These are phyloP conservation scores for Plectosphaerella plurivora DNA, from an alignment of 2,329 filamentous ascomycete species.

Conservation along the genomic window DNA sequence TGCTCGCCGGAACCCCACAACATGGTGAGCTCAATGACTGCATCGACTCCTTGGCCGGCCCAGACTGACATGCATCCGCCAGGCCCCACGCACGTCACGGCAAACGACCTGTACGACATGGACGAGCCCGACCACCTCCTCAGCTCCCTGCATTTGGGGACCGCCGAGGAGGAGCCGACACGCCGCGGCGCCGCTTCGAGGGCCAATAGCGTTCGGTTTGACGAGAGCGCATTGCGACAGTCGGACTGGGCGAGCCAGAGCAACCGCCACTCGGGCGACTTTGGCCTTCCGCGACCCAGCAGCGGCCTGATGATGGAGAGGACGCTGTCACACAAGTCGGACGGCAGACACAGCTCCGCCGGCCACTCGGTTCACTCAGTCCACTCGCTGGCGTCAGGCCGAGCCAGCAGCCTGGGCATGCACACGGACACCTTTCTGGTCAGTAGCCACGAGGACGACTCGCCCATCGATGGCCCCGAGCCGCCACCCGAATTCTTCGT, in stretches of 20 bases:
- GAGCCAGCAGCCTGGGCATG: conserved; percentile 83
- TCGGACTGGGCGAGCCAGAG: conserved; percentile 75
- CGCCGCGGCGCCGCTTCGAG: conserved; percentile 83
- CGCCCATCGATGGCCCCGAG: conserved; percentile 65
- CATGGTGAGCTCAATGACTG: conserved; percentile 60
- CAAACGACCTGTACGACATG: conserved; percentile 81
- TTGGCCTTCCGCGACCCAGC: conserved; percentile 69
- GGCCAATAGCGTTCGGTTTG: conserved; percentile 95
- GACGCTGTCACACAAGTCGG: conserved; percentile 89
- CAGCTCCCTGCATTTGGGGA: conserved; percentile 75
- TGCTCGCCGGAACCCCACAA: conserved; percentile 76
- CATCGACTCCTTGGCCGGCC: not conserved
- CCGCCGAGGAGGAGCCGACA: conserved; percentile 76
- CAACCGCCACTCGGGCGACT: conserved; percentile 78
- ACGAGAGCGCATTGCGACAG: conserved; percentile 89
- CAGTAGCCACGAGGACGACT: conserved; percentile 59
- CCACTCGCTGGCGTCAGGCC: conserved; percentile 70
- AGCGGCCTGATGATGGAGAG: conserved; percentile 89
- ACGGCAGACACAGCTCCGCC: conserved; percentile 91
- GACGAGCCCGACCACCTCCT: conserved; percentile 82
- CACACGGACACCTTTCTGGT: conserved; percentile 64
- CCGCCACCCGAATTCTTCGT: conserved; percentile 82
- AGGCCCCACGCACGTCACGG: conserved; percentile 77
- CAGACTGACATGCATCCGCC: conserved; percentile 14
- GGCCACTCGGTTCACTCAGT: conserved; percentile 60